Evolutionary conservation across 495 filamentous ascomycete species (phyloP).

Genomic region (Trichodelitschia bisporula): DNA sequence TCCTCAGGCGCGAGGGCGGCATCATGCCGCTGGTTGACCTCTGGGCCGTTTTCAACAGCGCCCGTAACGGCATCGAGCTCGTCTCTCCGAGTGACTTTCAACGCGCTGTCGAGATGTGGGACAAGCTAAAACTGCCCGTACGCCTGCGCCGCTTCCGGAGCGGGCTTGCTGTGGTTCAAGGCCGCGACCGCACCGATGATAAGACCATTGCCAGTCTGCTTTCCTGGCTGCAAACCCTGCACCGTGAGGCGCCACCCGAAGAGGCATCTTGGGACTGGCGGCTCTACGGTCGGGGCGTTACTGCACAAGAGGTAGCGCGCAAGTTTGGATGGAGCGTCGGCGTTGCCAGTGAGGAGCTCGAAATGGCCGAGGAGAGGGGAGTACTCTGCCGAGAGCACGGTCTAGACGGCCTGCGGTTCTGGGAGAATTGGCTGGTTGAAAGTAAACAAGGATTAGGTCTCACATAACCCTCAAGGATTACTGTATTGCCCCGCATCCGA

Average conservation of each 20-base stretch:
- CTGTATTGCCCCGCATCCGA: too few species aligned
- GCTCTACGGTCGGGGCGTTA: conserved; percentile 58
- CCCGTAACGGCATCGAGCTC: conserved; percentile 78
- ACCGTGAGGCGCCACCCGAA: conserved; percentile 33
- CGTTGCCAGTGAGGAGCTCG: conserved; percentile 85
- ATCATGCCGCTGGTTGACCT: conserved; percentile 89
- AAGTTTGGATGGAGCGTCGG: conserved; percentile 95
- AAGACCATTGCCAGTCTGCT: conserved; percentile 58
- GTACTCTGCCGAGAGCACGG: conserved; percentile 18
- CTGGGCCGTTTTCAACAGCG: conserved; percentile 95
- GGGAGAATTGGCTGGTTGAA: conserved; percentile 18
- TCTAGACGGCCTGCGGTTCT: conserved; percentile 18
- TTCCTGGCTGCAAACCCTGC: conserved; percentile 52
- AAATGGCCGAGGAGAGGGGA: conserved; percentile 42
- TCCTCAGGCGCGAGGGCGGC: conserved; percentile 65
- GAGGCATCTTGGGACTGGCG: conserved; percentile 51
- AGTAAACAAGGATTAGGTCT: too few species aligned
- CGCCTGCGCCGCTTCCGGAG: conserved; percentile 72
- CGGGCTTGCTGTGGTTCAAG: conserved; percentile 78
- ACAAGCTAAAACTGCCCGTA: conserved; percentile 67
- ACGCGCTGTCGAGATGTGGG: conserved; percentile 70
- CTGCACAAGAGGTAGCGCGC: conserved; percentile 71
- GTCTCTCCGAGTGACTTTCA: conserved; percentile 83
- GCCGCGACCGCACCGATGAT: conserved; percentile 69
- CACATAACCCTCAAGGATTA: too few species aligned